Evolutionary conservation across 148 eudicot species (phyloP), one percentile per base, ranked within the genome.

Genomic region (Amaranthus palmeri): DNA sequence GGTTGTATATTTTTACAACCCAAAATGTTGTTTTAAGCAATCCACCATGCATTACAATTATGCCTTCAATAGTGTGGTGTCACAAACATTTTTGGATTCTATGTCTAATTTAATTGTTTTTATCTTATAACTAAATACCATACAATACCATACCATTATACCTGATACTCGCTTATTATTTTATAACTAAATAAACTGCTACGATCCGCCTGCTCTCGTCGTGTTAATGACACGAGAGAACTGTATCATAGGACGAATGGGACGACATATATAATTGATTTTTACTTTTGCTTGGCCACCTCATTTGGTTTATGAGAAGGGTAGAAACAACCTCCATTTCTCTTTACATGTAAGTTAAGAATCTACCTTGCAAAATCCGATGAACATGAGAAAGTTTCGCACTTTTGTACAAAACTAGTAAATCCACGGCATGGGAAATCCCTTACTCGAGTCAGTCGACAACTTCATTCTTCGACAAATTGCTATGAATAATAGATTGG

Each of bases 391-490:
- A 45, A 65, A 61, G 55, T 25, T 69, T 67, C 48, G n/a, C 46
- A 25, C 47, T 54, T 25, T 65, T 74, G 65, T 56, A 66, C 63
- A 65, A 25, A 25, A 25, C 36, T 25, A 25, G 36, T 25, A 25
- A 25, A 25, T 25, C 36, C 36, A 25, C 36, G 36, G 2, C 36
- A 25, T 25, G 36, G 36, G 36, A 25, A 25, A 25, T 25, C 36
- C 36, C 36, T 25, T 25, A 25, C 36, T 25, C 36, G 50, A 57
- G 76, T 53, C 65, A 44, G 41, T 52, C 53, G 67, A 45, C 49
- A 71, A 56, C 44, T 63, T 13, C 65, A 66, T 66, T 65, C 66
- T 25, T 72, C 41, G 54, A 61, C 72, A 67, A 72, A 72, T 41
- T 51, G 18, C 69, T 65, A 60, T n/a, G 36, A 60, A 46, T 60